phyloP scores from a whole-genome alignment of 2,329 filamentous ascomycete genomes.

The Ophiocordyceps camponoti-saundersi region DNA sequence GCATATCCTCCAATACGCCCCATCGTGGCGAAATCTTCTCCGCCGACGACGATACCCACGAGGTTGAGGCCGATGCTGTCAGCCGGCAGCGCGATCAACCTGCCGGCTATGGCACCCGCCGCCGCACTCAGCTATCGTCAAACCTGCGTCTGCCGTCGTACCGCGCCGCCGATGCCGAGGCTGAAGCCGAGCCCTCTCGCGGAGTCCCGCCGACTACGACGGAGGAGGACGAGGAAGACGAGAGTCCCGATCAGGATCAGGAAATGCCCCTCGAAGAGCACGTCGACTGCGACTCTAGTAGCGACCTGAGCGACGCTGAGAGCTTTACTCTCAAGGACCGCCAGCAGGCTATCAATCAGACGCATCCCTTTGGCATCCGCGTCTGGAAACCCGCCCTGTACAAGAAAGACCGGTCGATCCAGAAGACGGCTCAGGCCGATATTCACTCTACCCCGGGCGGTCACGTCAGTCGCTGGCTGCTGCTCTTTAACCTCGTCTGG shows the following conservation, averaged over 20 bases:
- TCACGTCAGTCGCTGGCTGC: slow-evolving; percentile 66
- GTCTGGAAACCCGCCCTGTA: slow-evolving; percentile 98
- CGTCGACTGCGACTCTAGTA: slow-evolving; percentile 48
- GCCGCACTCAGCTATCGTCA: slow-evolving; percentile 14
- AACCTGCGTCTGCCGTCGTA: slow-evolving; percentile 26
- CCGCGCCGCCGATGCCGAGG: slow-evolving; percentile 6
- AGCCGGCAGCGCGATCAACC: slow-evolving; percentile 22
- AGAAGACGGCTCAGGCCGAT: slow-evolving; percentile 89
- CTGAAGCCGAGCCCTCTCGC: slow-evolving; percentile 7
- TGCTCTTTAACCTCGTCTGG: slow-evolving; percentile 83
- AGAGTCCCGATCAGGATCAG: slow-evolving; percentile 13
- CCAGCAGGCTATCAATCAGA: slow-evolving; percentile 95
- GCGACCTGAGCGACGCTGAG: slow-evolving; percentile 73
- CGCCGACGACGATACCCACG: slow-evolving; percentile 70
- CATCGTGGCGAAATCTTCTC: slow-evolving; percentile 79
- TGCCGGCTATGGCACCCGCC: slow-evolving; percentile 14
- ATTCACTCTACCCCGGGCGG: slow-evolving; percentile 91
- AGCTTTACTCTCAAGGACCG: slow-evolving; percentile 96
- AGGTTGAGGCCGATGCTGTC: slow-evolving; percentile 54
- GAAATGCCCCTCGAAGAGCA: slow-evolving; percentile 28
- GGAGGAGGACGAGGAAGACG: slow-evolving; percentile 8
- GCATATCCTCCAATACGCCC: slow-evolving; percentile 61
- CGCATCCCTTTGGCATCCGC: slow-evolving; percentile 94
- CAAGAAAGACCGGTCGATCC: slow-evolving; percentile 92
- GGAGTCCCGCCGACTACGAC: slow-evolving; percentile 4